phyloP scores from a whole-genome alignment of 257 asterid genomes.

The Solanum medicagineum region DNA sequence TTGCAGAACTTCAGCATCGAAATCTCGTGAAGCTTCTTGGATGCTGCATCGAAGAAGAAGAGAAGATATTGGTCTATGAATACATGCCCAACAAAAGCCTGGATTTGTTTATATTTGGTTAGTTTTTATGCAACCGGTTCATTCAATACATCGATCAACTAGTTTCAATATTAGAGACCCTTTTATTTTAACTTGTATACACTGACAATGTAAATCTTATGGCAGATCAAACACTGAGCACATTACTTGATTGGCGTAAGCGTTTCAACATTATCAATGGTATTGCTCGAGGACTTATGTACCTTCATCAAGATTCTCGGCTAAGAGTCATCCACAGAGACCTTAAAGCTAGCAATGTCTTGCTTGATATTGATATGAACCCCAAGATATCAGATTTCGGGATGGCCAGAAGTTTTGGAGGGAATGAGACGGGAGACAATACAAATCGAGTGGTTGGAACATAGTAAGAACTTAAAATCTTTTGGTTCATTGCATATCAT shows the following conservation, averaged over 20 bases:
- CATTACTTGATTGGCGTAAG: constrained; percentile 15
- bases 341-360: constrained; percentile 21
- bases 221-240: constrained; percentile 11
- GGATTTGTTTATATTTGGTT: constrained; percentile 24
- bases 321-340: constrained; percentile 21
- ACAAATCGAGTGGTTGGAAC: constrained; percentile 25
- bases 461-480: constrained; percentile 1
- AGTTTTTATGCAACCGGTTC: background rate
- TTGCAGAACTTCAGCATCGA: constrained; percentile 30
- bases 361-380: constrained; percentile 21
- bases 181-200: background rate
- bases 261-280: constrained; percentile 23
- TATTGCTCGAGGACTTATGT: constrained; percentile 26
- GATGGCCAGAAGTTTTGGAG: constrained; percentile 19
- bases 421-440: constrained; percentile 24
- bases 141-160: background rate
- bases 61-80: constrained; percentile 27
- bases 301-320: constrained; percentile 27
- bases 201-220: background rate
- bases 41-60: constrained; percentile 27
- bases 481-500: background rate
- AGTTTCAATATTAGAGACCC: background rate
- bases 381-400: constrained; percentile 31
- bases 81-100: constrained; percentile 26
- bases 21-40: constrained; percentile 34